Conservation (phyloP, 2,329 filamentous ascomycete genomes). For the Dothistroma pini region DNA sequence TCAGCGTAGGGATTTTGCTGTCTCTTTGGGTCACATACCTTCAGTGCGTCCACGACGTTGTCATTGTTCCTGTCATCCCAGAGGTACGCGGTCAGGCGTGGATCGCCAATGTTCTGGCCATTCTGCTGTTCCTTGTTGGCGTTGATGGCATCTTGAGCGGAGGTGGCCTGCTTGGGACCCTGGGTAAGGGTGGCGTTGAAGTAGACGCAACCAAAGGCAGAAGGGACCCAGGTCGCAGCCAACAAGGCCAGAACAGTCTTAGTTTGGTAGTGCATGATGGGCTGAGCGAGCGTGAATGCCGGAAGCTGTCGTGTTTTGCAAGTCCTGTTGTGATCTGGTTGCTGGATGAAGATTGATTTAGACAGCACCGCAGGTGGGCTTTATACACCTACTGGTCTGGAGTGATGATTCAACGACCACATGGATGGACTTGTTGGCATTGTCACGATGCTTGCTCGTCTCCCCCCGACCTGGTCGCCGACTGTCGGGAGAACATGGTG, state of each 20-base stretch:
- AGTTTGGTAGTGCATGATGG: neutral
- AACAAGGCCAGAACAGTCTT: slow-evolving; percentile 4
- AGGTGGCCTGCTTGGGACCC: slow-evolving; percentile 8
- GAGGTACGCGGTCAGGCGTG: slow-evolving; percentile 11
- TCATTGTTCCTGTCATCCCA: slow-evolving; percentile 19
- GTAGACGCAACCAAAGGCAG: slow-evolving; percentile 12
- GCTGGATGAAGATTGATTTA: neutral
- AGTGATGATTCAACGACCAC: neutral
- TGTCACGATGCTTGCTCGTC: neutral
- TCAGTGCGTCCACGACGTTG: slow-evolving; percentile 11
- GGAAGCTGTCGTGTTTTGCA: neutral
- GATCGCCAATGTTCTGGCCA: slow-evolving; percentile 1
- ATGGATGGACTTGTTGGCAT: neutral
- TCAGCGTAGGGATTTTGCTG: slow-evolving; percentile 12
- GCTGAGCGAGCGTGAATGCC: neutral
- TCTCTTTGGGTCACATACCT: slow-evolving; percentile 10
- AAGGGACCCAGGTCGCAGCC: slow-evolving; percentile 9
- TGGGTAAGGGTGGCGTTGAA: slow-evolving; percentile 20
- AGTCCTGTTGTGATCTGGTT: neutral
- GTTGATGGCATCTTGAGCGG: slow-evolving; percentile 9
- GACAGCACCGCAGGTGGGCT: neutral
- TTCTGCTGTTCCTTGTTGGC: slow-evolving; percentile 2
- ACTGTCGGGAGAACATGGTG: neutral
- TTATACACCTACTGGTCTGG: neutral
- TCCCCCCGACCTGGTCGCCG: neutral